phyloP scores from a whole-genome alignment of 2,329 filamentous ascomycete species.

The Cryphonectria parasitica region DNA sequence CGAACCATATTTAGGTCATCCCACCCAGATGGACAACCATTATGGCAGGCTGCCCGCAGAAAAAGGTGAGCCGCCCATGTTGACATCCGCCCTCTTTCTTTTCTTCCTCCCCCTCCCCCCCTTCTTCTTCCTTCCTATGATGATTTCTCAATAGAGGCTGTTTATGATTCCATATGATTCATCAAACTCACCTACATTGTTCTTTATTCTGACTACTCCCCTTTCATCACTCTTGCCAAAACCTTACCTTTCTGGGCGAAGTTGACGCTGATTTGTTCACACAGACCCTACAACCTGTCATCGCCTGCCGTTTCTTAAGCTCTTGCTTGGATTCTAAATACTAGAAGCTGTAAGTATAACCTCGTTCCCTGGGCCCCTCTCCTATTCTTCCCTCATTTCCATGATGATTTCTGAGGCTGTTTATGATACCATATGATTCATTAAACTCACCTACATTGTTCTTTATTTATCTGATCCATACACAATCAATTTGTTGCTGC shows the following conservation, averaged over 20 bases:
- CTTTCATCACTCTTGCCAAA: neutral
- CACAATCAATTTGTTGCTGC: neutral
- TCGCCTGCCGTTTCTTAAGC: too few relatives aligned
- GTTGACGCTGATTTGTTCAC: neutral
- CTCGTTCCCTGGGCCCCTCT: neutral
- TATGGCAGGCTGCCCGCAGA: neutral
- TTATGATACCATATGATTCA: constrained; percentile 29
- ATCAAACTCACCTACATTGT: constrained; percentile 39
- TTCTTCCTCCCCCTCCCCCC: neutral
- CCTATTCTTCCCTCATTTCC: neutral
- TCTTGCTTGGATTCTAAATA: neutral
- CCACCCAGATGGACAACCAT: neutral
- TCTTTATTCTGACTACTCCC: constrained; percentile 34
- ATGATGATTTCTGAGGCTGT: constrained; percentile 29
- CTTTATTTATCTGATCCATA: constrained; percentile 19
- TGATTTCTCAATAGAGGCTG: constrained; percentile 49
- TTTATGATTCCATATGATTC: constrained; percentile 51
- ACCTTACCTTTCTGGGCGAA: neutral
- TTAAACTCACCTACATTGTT: constrained; percentile 30
- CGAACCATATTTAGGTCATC: neutral
- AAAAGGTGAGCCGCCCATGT: neutral
- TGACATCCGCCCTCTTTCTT: neutral
- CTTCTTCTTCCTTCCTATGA: constrained; percentile 38
- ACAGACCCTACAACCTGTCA: too few relatives aligned
- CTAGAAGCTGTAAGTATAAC: neutral